These are phyloP conservation scores for Arthrinium puccinioides DNA, from an alignment of 2,329 filamentous ascomycete species.

Conservation along the genomic window DNA sequence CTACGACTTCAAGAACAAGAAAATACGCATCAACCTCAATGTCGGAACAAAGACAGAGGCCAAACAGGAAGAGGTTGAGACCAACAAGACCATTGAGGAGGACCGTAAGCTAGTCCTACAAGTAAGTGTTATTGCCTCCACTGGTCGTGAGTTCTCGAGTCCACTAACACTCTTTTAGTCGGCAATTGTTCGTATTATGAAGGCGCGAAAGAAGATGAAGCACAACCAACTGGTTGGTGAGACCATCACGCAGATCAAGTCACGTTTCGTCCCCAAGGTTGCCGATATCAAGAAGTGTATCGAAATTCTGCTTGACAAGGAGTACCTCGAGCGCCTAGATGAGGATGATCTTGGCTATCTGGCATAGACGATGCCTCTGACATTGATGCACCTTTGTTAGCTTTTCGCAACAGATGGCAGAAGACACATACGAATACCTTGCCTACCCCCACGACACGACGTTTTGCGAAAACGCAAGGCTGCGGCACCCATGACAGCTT, in stretches of 20 bases:
- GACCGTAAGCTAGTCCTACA: constrained; percentile 94
- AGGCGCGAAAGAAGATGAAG: constrained; percentile 98
- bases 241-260: constrained; percentile 90
- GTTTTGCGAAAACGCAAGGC: too few species aligned
- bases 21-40: constrained; percentile 94
- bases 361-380: constrained; percentile 47
- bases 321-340: constrained; percentile 28
- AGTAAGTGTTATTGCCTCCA: constrained; percentile 52
- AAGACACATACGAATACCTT: not conserved
- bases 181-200: constrained; percentile 99
- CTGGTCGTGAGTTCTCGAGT: too few species aligned
- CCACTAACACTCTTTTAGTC: constrained; percentile 67
- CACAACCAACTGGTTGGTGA: constrained; percentile 90
- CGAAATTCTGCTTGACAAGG: constrained; percentile 86
- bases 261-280: constrained; percentile 87
- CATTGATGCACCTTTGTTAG: not conserved
- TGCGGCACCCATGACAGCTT: too few species aligned
- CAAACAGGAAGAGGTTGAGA: constrained; percentile 93
- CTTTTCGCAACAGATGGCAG: not conserved
- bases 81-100: constrained; percentile 98
- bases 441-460: too few species aligned
- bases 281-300: constrained; percentile 99
- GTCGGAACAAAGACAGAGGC: constrained; percentile 90
- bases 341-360: constrained; percentile 60
- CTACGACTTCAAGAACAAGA: constrained; percentile 96